Conservation (phyloP, 2,329 filamentous ascomycete species). For the Phoma sp. region DNA sequence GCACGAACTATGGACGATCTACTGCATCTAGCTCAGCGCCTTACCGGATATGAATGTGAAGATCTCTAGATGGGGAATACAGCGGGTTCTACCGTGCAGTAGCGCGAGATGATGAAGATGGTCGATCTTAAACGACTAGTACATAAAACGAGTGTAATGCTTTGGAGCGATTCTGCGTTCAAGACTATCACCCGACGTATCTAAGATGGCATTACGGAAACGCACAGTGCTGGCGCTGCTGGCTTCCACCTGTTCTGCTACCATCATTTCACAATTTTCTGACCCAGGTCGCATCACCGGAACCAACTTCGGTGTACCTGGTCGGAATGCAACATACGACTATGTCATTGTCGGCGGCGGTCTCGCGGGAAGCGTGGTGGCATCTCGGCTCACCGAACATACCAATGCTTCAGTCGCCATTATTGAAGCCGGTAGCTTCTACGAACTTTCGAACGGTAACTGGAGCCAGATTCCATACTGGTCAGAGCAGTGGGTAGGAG, state of each 20-base stretch:
- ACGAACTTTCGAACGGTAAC: slow-evolving; percentile 25
- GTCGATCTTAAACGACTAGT: no score
- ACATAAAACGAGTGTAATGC: not conserved
- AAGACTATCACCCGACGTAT: not conserved
- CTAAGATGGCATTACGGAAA: not conserved
- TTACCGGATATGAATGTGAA: not conserved
- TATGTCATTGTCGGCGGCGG: slow-evolving; percentile 36
- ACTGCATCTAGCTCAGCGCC: not conserved
- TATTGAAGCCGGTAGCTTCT: slow-evolving; percentile 34
- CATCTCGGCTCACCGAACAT: slow-evolving; percentile 22
- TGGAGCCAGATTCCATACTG: slow-evolving; percentile 6
- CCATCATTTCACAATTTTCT: not conserved
- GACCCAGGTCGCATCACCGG: not conserved
- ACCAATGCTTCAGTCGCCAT: slow-evolving; percentile 19
- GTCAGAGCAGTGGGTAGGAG: slow-evolving; percentile 25
- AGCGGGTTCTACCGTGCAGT: not conserved
- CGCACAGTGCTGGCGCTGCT: not conserved
- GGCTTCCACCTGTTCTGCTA: not conserved
- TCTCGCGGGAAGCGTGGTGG: slow-evolving; percentile 25
- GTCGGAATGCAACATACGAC: slow-evolving; percentile 25
- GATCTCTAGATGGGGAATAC: not conserved
- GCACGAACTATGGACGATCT: not conserved
- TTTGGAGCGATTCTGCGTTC: not conserved
- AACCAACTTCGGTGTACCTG: slow-evolving; percentile 21
- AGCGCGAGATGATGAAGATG: not conserved